Conservation (phyloP, 2,329 filamentous ascomycete genomes). For the Cordyceps javanica region DNA sequence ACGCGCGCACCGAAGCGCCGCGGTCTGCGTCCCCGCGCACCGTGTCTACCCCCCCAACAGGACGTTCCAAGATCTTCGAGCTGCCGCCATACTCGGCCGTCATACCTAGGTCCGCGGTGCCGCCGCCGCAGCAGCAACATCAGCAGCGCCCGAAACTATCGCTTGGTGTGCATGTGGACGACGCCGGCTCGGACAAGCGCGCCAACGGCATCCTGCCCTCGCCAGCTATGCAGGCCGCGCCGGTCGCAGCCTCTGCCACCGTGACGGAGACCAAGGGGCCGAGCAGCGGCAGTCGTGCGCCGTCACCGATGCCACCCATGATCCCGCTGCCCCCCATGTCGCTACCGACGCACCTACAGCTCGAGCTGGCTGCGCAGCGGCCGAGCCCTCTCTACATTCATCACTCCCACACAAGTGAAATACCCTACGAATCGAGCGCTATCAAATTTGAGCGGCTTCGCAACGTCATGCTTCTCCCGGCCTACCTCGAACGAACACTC, state of each 20-base stretch:
- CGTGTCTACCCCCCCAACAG: slow-evolving; percentile 47
- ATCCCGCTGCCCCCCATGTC: slow-evolving; percentile 63
- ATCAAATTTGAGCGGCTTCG: slow-evolving; percentile 87
- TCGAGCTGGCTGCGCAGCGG: slow-evolving; percentile 55
- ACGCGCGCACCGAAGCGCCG: slow-evolving; percentile 16
- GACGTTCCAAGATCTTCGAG: slow-evolving; percentile 29
- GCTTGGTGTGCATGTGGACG: slow-evolving; percentile 36
- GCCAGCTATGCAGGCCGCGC: slow-evolving; percentile 19
- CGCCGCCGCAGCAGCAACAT: slow-evolving; percentile 22
- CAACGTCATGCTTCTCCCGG: slow-evolving; percentile 80
- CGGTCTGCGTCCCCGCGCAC: slow-evolving; percentile 34
- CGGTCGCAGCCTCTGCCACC: slow-evolving; percentile 20
- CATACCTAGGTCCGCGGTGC: slow-evolving; percentile 43
- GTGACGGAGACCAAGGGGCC: slow-evolving; percentile 14
- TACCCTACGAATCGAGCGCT: slow-evolving; percentile 84
- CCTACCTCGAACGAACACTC: slow-evolving; percentile 75
- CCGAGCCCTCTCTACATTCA: slow-evolving; percentile 63
- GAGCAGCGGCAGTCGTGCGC: slow-evolving; percentile 27
- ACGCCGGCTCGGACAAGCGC: slow-evolving; percentile 12
- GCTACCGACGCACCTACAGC: slow-evolving; percentile 57
- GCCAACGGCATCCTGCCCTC: slow-evolving; percentile 15
- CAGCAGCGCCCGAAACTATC: slow-evolving; percentile 37
- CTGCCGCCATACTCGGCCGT: slow-evolving; percentile 23
- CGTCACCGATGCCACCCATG: slow-evolving; percentile 45
- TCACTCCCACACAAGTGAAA: slow-evolving; percentile 48